phyloP scores from a whole-genome alignment of 164 flowering plant species.

The Chloranthus sessilifolius region DNA sequence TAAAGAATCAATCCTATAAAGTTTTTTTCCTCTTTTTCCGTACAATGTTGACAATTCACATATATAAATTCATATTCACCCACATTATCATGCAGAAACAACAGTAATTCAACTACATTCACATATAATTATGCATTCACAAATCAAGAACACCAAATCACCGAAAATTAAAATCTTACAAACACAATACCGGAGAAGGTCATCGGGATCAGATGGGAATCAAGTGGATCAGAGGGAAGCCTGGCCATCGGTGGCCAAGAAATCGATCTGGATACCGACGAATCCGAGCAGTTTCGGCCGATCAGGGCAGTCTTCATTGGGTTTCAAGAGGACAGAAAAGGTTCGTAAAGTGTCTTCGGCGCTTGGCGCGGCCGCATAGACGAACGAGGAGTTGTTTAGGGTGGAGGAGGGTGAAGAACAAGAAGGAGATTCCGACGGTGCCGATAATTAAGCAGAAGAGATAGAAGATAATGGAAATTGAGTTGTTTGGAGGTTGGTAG shows the following conservation, averaged over 20 bases:
- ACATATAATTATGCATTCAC: too few species aligned
- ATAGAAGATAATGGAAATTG: constrained; percentile 16
- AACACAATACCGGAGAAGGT: constrained; percentile 42
- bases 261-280: constrained; percentile 57
- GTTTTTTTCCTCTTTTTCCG: too few species aligned
- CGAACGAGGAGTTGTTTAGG: constrained; percentile 24
- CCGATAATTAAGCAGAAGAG: constrained; percentile 32
- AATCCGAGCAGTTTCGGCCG: constrained; percentile 52
- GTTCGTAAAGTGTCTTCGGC: constrained; percentile 38
- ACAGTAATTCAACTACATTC: too few species aligned
- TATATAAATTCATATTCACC: too few species aligned
- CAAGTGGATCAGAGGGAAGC: constrained; percentile 42
- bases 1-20: too few species aligned
- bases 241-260: constrained; percentile 36
- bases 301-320: constrained; percentile 12
- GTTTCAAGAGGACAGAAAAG: constrained; percentile 13
- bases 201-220: constrained; percentile 51
- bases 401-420: constrained; percentile 25
- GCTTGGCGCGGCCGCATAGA: constrained; percentile 41
- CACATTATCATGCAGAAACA: too few species aligned
- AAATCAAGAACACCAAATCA: too few species aligned
- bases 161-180: too few species aligned
- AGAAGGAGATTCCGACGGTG: constrained; percentile 32
- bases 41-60: too few species aligned
- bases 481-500: constrained; percentile 1